Percentiles rank a stretch among this genome's conserved stretches.
These are phyloP conservation scores for Emmonsiellopsis sp. DNA, from an alignment of 2,329 filamentous ascomycete genomes.

Conservation along the genomic window DNA sequence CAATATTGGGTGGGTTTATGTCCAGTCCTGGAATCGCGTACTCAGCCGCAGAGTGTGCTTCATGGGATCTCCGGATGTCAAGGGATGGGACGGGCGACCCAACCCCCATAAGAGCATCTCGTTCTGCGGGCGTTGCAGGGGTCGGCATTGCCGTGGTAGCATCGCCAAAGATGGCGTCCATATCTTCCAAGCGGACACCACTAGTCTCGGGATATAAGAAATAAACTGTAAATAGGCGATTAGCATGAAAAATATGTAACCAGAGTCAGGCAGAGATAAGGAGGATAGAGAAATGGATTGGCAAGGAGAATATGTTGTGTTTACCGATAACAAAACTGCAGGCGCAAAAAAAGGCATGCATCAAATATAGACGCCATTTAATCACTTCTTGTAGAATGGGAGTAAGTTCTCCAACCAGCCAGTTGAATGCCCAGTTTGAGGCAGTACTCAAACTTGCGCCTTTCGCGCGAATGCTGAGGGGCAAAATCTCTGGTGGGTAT, in stretches of 20 bases:
- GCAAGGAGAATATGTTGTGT: conserved; percentile 25
- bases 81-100: conserved; percentile 73
- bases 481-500: conserved; percentile 97
- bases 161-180: conserved; percentile 91
- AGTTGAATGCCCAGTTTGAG: conserved; percentile 97
- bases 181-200: conserved; percentile 89
- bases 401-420: conserved; percentile 90
- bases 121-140: conserved; percentile 66
- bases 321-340: conserved; percentile 92
- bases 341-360: conserved; percentile 95
- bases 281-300: background rate
- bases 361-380: conserved; percentile 83
- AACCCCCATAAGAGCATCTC: conserved; percentile 67
- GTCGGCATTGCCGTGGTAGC: conserved; percentile 75
- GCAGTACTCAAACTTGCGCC: conserved; percentile 93
- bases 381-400: conserved; percentile 88
- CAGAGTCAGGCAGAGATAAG: background rate
- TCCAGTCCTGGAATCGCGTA: conserved; percentile 69
- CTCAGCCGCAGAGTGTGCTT: conserved; percentile 45
- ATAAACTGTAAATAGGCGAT: conserved; percentile 55
- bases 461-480: conserved; percentile 92
- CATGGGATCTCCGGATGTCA: conserved; percentile 48
- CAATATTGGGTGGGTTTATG: conserved; percentile 60
- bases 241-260: background rate
- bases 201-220: conserved; percentile 97